Percentiles rank a stretch among this genome's conserved stretches.
Evolutionary conservation across 768 basidiomycete genomes (phyloP).

Genomic region (Exsudoporus frostii): DNA sequence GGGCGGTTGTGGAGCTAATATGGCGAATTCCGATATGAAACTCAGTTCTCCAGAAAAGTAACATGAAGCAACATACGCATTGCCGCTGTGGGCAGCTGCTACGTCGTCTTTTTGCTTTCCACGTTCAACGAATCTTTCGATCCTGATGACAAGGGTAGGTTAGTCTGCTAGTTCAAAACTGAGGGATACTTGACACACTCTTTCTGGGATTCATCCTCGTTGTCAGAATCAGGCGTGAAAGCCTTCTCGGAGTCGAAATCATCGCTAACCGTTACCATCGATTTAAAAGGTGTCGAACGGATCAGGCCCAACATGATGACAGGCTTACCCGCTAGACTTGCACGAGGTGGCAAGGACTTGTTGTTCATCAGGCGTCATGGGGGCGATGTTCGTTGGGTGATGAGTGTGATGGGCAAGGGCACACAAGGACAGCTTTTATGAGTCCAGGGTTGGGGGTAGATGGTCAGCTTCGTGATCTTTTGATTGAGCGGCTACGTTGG

Average conservation of each 20-base stretch:
- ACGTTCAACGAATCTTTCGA: conserved; percentile 3
- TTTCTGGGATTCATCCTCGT: background rate
- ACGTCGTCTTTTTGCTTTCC: fast-evolving
- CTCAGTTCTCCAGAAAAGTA: background rate
- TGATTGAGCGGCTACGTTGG: conserved; percentile 8
- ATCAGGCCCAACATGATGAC: background rate
- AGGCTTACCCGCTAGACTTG: background rate
- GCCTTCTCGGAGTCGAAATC: background rate
- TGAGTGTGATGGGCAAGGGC: background rate
- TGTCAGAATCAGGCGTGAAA: background rate
- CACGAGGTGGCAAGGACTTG: background rate
- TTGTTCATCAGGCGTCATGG: background rate
- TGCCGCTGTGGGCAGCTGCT: no score
- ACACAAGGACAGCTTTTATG: conserved; percentile 12
- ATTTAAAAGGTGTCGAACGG: background rate
- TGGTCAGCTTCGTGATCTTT: conserved; percentile 1
- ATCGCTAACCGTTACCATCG: background rate
- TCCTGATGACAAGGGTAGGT: background rate
- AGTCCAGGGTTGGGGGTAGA: conserved; percentile 8
- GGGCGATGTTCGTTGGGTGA: background rate
- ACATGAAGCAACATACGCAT: conserved; percentile 5
- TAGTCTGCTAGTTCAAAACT: background rate
- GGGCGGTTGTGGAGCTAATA: background rate
- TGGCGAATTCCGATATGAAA: background rate
- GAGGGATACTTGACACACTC: background rate